Conservation (phyloP, 179 eudicot species). For the Beta macrorhiza region DNA sequence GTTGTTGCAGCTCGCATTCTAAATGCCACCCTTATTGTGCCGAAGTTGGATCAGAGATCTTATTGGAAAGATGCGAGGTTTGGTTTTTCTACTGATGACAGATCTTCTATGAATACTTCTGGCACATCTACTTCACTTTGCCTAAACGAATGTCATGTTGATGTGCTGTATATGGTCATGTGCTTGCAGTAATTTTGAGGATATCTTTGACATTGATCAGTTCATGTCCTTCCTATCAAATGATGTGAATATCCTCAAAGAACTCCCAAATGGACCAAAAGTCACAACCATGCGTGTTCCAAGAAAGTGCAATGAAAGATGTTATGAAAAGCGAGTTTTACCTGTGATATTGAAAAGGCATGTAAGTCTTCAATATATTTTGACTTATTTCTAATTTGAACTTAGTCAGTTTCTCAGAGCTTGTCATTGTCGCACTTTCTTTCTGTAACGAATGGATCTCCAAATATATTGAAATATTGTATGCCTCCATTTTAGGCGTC, state of each 20-base stretch:
- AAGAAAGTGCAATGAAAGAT: slow-evolving; percentile 78
- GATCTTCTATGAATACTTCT: background rate
- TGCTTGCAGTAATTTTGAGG: slow-evolving; percentile 79
- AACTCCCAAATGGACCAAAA: slow-evolving; percentile 65
- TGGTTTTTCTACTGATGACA: slow-evolving; percentile 17
- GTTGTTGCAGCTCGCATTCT: slow-evolving; percentile 97
- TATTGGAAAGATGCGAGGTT: slow-evolving; percentile 98
- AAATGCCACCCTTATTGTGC: slow-evolving; percentile 90
- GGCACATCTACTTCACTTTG: background rate
- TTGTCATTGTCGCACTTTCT: background rate
- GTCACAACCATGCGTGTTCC: slow-evolving; percentile 88
- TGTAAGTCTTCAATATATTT: slow-evolving; percentile 56
- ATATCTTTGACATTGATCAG: slow-evolving; percentile 82
- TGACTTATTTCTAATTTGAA: background rate
- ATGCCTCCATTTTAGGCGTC: background rate
- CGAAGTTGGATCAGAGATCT: slow-evolving; percentile 87
- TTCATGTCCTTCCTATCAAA: slow-evolving; percentile 64
- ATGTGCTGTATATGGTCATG: slow-evolving; percentile 25
- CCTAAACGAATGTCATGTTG: slow-evolving; percentile 2
- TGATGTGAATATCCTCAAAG: slow-evolving; percentile 75
- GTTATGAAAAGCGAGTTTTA: slow-evolving; percentile 71
- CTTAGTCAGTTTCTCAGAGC: background rate
- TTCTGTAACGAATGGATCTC: background rate
- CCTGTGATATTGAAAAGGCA: slow-evolving; percentile 80
- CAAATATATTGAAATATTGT: too few species aligned